Evolutionary conservation across 2,329 filamentous ascomycete genomes (phyloP).

Genomic region (Penicillium expansum): DNA sequence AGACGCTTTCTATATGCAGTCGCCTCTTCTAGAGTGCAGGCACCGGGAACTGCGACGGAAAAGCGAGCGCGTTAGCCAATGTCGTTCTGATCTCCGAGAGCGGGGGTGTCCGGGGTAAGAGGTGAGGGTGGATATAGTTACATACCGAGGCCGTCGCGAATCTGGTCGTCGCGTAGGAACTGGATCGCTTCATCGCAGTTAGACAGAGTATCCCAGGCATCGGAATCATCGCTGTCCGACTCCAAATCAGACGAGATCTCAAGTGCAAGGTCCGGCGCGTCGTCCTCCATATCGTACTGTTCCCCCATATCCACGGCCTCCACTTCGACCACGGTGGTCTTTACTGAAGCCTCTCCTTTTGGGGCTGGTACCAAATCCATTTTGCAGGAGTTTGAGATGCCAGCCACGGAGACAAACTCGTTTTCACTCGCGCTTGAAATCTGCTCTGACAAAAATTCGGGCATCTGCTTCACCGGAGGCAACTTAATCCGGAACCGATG

Average conservation of each 20-base stretch:
- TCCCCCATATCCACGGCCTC: constrained; percentile 30
- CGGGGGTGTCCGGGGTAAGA: constrained; percentile 23
- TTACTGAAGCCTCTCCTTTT: constrained; percentile 34
- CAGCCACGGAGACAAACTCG: constrained; percentile 30
- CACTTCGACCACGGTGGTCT: constrained; percentile 38
- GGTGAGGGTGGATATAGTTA: constrained; percentile 28
- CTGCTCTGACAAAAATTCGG: constrained; percentile 26
- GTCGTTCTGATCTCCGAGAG: constrained; percentile 18
- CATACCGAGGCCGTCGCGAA: constrained; percentile 47
- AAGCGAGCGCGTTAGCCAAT: constrained; percentile 12
- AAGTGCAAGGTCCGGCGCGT: constrained; percentile 28
- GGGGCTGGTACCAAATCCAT: constrained; percentile 42
- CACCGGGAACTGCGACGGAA: constrained; percentile 43
- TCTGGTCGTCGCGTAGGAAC: constrained; percentile 54
- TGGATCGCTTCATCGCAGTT: constrained; percentile 63
- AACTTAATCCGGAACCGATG: constrained; percentile 32
- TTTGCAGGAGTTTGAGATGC: constrained; percentile 31
- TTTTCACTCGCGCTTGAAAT: constrained; percentile 22
- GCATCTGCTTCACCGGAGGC: constrained; percentile 27
- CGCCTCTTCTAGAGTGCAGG: constrained; percentile 68
- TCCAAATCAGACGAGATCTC: constrained; percentile 38
- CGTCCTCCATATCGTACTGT: constrained; percentile 19
- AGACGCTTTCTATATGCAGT: constrained; percentile 66
- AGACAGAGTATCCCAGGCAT: constrained; percentile 62
- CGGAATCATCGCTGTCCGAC: constrained; percentile 37